These are phyloP conservation scores for Curvularia eragrostidis DNA, from an alignment of 2,329 filamentous ascomycete genomes.

Conservation along the genomic window DNA sequence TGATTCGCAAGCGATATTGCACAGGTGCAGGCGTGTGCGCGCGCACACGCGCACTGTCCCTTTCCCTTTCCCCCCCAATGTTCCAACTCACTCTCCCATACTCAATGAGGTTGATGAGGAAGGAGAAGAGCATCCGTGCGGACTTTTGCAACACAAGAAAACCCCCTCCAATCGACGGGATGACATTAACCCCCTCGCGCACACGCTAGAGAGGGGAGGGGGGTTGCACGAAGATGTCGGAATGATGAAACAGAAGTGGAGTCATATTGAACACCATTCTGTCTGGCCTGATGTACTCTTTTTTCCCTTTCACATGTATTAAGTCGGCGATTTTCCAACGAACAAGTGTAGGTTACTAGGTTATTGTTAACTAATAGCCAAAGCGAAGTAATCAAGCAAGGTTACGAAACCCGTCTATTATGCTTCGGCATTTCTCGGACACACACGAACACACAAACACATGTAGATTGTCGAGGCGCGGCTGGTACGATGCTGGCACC, in stretches of 20 bases:
- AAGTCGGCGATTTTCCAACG: neutral
- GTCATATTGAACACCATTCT: constrained; percentile 3
- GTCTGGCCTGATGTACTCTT: too few species aligned
- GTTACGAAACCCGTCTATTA: too few species aligned
- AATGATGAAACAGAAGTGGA: constrained; percentile 10
- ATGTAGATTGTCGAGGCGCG: neutral
- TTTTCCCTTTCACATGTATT: neutral
- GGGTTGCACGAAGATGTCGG: constrained; percentile 6
- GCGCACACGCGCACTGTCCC: constrained; percentile 2
- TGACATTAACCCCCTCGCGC: too few species aligned
- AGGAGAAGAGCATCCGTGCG: too few species aligned
- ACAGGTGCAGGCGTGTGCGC: too few species aligned
- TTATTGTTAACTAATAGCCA: too few species aligned
- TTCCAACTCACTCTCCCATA: too few species aligned
- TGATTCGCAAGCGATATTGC: constrained; percentile 3
- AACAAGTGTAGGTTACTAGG: too few species aligned
- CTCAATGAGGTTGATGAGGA: constrained; percentile 1
- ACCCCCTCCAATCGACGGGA: neutral
- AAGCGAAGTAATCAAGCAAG: too few species aligned
- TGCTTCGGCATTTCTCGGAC: too few species aligned
- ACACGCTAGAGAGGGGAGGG: constrained; percentile 21
- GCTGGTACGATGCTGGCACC: constrained; percentile 10
- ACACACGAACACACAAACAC: too few species aligned
- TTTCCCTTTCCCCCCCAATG: neutral
- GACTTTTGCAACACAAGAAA: neutral